Percentiles rank a stretch among this genome's conserved stretches.
These are phyloP conservation scores for Cystobasidium ongulense DNA, from an alignment of 768 basidiomycete genomes.

Conservation along the genomic window DNA sequence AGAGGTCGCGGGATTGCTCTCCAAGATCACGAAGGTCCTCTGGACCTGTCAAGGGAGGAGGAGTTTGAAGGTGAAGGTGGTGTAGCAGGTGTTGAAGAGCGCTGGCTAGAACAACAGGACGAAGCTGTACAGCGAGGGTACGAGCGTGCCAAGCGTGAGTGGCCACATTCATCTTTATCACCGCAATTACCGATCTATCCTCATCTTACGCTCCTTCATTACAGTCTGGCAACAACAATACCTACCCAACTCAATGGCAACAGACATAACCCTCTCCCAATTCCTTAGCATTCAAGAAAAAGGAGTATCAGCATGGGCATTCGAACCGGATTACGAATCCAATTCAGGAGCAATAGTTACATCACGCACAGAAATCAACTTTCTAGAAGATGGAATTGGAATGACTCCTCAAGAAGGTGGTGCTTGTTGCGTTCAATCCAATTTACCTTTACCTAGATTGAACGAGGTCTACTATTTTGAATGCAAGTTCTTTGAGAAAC, in stretches of 20 bases:
- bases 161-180: not conserved
- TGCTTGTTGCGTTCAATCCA: slow-evolving; percentile 89
- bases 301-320: slow-evolving; percentile 97
- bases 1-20: slow-evolving; percentile 70
- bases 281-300: slow-evolving; percentile 99
- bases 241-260: slow-evolving; percentile 89
- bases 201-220: not conserved
- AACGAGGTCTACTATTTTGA: slow-evolving; percentile 99
- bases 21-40: slow-evolving; percentile 74
- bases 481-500: slow-evolving; percentile 97
- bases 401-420: slow-evolving; percentile 75
- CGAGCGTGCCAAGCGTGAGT: slow-evolving; percentile 73
- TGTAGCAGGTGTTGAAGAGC: slow-evolving; percentile 78
- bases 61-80: slow-evolving; percentile 80
- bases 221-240: slow-evolving; percentile 58
- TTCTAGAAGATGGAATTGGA: slow-evolving; percentile 56
- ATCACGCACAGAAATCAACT: slow-evolving; percentile 92
- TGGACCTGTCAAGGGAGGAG: slow-evolving; percentile 87
- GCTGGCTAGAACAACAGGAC: slow-evolving; percentile 78
- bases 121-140: slow-evolving; percentile 65
- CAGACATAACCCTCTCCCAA: slow-evolving; percentile 96
- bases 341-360: slow-evolving; percentile 79
- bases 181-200: not conserved
- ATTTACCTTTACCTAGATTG: slow-evolving; percentile 88
- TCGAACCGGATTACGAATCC: slow-evolving; percentile 96